Conservation (phyloP, 2,329 filamentous ascomycete species). For the Calonectria crousiana region DNA sequence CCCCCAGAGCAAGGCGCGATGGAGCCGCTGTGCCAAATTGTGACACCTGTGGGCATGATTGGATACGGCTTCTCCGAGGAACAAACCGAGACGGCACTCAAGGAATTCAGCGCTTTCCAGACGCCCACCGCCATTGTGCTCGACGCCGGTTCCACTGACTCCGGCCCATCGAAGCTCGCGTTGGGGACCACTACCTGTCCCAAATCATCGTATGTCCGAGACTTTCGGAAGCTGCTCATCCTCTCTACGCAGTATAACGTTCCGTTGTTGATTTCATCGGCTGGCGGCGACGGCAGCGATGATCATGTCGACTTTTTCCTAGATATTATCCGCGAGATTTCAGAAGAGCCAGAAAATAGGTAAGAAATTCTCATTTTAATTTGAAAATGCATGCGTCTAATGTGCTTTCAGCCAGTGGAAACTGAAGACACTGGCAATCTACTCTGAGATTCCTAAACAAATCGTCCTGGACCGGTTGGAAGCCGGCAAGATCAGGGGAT, state of each 20-base stretch:
- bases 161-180: neutral
- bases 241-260: neutral
- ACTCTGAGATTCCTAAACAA: neutral
- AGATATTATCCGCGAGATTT: conserved; percentile 8
- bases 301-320: conserved; percentile 10
- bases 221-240: neutral
- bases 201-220: neutral
- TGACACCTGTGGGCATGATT: neutral
- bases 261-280: neutral
- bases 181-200: neutral
- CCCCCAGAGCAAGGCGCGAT: neutral
- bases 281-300: neutral
- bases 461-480: neutral
- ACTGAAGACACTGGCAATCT: neutral
- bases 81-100: neutral
- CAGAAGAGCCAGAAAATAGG: neutral
- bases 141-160: conserved; percentile 1
- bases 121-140: neutral
- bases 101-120: neutral
- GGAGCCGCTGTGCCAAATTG: neutral
- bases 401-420: neutral
- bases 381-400: neutral
- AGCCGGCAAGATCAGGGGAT: neutral
- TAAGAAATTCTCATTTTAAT: neutral
- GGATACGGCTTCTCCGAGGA: conserved; percentile 5